These are phyloP conservation scores for Aspergillus steynii DNA, from an alignment of 495 filamentous ascomycete genomes.

Conservation along the genomic window DNA sequence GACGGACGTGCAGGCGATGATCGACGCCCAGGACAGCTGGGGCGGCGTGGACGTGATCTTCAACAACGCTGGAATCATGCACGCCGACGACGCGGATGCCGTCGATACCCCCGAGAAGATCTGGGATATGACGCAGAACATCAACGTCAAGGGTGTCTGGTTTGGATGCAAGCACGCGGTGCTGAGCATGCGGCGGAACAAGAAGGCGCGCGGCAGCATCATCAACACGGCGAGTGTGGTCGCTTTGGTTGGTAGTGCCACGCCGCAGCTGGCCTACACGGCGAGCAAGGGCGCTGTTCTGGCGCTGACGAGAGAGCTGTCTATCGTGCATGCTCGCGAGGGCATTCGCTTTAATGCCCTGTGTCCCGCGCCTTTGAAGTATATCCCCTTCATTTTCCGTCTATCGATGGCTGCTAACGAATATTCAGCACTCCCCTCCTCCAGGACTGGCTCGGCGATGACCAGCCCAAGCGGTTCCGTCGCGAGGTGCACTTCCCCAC, in stretches of 20 bases:
- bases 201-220: constrained; percentile 77
- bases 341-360: constrained; percentile 86
- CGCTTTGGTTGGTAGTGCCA: constrained; percentile 85
- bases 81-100: constrained; percentile 82
- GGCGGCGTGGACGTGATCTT: constrained; percentile 93
- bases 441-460: constrained; percentile 93
- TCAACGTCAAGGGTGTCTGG: constrained; percentile 99
- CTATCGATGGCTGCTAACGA: constrained; percentile 1
- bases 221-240: constrained; percentile 97
- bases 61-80: constrained; percentile 99
- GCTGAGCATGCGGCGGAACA: constrained; percentile 72
- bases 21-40: constrained; percentile 74
- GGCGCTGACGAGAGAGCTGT: constrained; percentile 78
- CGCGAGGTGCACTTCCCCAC: constrained; percentile 94
- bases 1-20: constrained; percentile 64
- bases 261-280: constrained; percentile 93
- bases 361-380: constrained; percentile 91
- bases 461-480: constrained; percentile 75
- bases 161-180: constrained; percentile 94
- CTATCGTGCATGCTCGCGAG: constrained; percentile 83
- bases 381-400: constrained; percentile 18
- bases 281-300: constrained; percentile 93
- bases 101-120: constrained; percentile 82
- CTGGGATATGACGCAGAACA: constrained; percentile 91
- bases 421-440: constrained; percentile 64